Evolutionary conservation across 441 rosid genomes (phyloP).

Genomic region (Populus hybrid): DNA sequence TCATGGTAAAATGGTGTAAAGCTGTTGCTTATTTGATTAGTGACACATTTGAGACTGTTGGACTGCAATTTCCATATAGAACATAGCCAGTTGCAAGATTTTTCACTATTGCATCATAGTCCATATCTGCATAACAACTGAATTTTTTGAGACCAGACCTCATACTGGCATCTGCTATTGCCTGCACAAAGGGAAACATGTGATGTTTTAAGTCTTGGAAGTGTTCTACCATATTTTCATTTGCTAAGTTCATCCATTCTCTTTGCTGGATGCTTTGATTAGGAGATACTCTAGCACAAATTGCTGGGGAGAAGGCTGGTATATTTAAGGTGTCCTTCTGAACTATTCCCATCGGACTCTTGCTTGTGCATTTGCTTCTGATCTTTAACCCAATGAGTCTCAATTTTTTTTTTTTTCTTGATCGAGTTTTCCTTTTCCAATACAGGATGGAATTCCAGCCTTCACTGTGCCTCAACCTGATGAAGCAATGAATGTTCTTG

Average conservation of each 20-base stretch:
- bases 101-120: background rate
- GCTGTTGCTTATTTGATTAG: background rate
- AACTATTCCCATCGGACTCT: conserved; percentile 5
- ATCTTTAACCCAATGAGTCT: conserved; percentile 4
- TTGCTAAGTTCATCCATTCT: conserved; percentile 6
- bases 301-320: conserved; percentile 98
- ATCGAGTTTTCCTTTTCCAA: conserved; percentile 6
- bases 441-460: conserved; percentile 78
- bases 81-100: background rate
- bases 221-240: background rate
- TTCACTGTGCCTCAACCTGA: conserved; percentile 88
- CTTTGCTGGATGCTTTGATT: conserved; percentile 29
- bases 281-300: conserved; percentile 92
- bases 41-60: background rate
- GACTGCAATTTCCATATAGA: background rate
- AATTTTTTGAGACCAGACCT: background rate
- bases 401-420: background rate
- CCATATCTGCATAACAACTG: background rate
- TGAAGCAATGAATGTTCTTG: conserved; percentile 93
- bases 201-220: background rate
- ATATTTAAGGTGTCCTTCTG: conserved; percentile 73
- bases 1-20: conserved; percentile 8
- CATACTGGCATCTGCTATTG: background rate
- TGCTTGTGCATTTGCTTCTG: conserved; percentile 13
- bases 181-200: background rate